Evolutionary conservation across 208 protist species (phyloP), one percentile per base, ranked within the genome.

Genomic region (Crithidia acanthocephali): DNA sequence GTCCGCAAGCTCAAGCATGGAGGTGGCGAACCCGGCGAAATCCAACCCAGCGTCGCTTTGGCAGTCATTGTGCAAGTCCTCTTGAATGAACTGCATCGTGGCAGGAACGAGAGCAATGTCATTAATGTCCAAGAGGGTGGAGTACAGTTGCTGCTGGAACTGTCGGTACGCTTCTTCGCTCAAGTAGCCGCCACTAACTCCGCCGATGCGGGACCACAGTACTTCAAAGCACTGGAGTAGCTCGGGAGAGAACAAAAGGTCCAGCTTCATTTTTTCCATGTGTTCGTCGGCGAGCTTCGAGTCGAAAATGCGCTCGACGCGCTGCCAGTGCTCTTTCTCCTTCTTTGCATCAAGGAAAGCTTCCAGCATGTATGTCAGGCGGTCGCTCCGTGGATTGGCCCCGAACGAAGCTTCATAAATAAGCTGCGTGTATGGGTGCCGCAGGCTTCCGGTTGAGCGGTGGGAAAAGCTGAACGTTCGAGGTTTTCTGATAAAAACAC

Each of bases 381-480:
- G 78, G 25, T 72, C 62, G 37, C 73, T 59, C 22, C 35, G 62
- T 45, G 66, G 71, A 45, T 28, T 63, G 18, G 28, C 20, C 0
- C 58, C 53, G 53, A 81, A 60, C 15, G 87, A 64, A 1, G 57
- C 63, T 47, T 90, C 81, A 40, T 72, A 65, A 32, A 86, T 50
- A 0, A 95, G 63, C n/a, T 72, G 50, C 44, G 90, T 22, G 61
- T 88, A 89, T 7, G 90, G 90, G 60, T 95, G 90, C 13, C 90
- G 74, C 20, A 95, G 27, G 53, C 87, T 93, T 33, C 68, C 64
- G 9, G 84, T n/a, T 13, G 74, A 67, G n/a, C 90, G 74, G 60
- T 95, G 90, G 13, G 87, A 88, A 65, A 95, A 95, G 69, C 85
- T 85, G 48, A 95, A 67, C 10, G 75, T 61, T 37, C 90, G 72